Conservation (phyloP, 2,329 filamentous ascomycete genomes). For the Ascocoryne sarcoides region DNA sequence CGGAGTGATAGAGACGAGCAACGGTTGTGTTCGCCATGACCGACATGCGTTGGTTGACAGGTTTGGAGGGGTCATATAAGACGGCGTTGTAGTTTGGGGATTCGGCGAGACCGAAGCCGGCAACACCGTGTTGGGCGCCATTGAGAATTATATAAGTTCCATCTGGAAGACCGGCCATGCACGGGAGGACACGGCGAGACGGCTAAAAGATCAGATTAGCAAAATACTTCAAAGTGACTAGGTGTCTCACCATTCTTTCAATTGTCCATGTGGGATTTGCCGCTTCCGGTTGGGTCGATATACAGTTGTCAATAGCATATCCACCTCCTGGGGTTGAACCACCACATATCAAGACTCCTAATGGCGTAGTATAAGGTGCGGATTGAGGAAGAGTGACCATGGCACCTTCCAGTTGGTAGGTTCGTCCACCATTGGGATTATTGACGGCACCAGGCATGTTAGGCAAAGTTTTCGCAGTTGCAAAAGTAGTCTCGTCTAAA, state of each 20-base stretch:
- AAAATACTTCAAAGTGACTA: no score
- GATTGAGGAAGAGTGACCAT: constrained; percentile 53
- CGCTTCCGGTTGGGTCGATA: constrained; percentile 52
- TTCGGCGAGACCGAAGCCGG: constrained; percentile 52
- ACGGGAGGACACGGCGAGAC: constrained; percentile 51
- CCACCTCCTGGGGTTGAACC: constrained; percentile 46
- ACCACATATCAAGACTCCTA: constrained; percentile 54
- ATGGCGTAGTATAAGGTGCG: constrained; percentile 49
- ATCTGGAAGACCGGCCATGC: constrained; percentile 55
- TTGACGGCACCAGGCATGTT: constrained; percentile 55
- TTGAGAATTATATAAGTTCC: constrained; percentile 57
- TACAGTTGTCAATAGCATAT: constrained; percentile 57
- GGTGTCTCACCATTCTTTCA: constrained; percentile 59
- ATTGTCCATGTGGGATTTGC: constrained; percentile 48
- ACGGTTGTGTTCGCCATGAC: constrained; percentile 57
- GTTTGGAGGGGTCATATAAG: constrained; percentile 50
- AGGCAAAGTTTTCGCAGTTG: constrained; percentile 47
- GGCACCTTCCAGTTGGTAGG: constrained; percentile 57
- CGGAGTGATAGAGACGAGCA: constrained; percentile 50
- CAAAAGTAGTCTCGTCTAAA: constrained; percentile 49
- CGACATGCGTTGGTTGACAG: constrained; percentile 46
- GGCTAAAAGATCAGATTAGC: no score
- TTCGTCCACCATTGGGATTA: constrained; percentile 49
- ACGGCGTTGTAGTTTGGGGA: constrained; percentile 52
- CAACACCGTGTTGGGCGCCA: constrained; percentile 49